phyloP scores from a whole-genome alignment of 331 rosid species.

The Saraca asoca region DNA sequence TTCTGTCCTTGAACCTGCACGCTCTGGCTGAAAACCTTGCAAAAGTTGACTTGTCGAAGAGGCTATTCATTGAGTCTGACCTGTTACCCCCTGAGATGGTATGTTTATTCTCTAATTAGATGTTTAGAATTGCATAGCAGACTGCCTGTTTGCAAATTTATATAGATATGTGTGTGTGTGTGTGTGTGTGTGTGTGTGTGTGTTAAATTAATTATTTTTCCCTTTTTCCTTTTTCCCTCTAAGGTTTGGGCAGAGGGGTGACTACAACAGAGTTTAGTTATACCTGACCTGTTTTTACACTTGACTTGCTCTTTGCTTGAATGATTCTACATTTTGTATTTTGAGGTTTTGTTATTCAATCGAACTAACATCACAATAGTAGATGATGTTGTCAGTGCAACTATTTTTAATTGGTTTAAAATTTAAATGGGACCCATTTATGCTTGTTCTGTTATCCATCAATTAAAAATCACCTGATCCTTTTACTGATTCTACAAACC shows the following conservation, averaged over 20 bases:
- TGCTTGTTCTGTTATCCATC: constrained; percentile 5
- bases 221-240: neutral
- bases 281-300: neutral
- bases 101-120: constrained; percentile 39
- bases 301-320: neutral
- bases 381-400: neutral
- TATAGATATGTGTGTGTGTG: neutral
- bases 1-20: too few species aligned
- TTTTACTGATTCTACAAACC: neutral
- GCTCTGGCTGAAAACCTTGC: too few species aligned
- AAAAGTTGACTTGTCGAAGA: too few species aligned
- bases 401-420: neutral
- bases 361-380: neutral
- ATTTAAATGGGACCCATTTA: neutral
- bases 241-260: neutral
- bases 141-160: constrained; percentile 15
- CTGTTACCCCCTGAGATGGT: constrained; percentile 73
- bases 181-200: too few species aligned
- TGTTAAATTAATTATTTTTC: too few species aligned
- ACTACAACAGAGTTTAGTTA: neutral
- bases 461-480: neutral
- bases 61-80: constrained; percentile 77
- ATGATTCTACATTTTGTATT: constrained; percentile 2
- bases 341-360: neutral
- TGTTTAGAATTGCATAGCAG: constrained; percentile 13